Conservation (phyloP, 768 basidiomycete genomes). For the Psilocybe cyanescens region DNA sequence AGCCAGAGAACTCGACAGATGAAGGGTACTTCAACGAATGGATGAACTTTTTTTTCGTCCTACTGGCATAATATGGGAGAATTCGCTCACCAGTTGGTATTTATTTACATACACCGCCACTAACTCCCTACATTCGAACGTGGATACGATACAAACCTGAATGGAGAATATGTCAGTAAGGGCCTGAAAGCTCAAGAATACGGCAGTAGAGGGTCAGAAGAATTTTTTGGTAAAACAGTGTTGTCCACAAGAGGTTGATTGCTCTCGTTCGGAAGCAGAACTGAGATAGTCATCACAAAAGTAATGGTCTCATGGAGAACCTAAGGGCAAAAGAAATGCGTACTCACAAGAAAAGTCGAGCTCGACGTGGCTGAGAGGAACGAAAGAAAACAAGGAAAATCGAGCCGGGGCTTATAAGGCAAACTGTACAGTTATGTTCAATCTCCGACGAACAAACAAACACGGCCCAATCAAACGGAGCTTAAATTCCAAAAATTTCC, state of each 20-base stretch:
- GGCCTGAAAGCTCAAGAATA: background rate
- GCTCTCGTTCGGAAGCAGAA: constrained; percentile 86
- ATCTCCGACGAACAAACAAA: constrained; percentile 32
- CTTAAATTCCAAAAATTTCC: constrained; percentile 15
- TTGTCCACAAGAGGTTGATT: constrained; percentile 77
- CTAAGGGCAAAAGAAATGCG: constrained; percentile 6
- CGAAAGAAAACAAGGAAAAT: constrained; percentile 7
- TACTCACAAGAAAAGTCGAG: constrained; percentile 24
- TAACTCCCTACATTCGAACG: no score
- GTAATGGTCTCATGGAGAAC: constrained; percentile 12
- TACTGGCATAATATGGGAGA: constrained; percentile 12
- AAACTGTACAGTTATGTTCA: constrained; percentile 47
- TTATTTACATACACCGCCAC: no score
- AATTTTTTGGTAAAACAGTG: constrained; percentile 54
- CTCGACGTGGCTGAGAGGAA: background rate
- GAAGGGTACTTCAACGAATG: constrained; percentile 72
- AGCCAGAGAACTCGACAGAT: constrained; percentile 34
- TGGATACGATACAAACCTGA: constrained; percentile 7
- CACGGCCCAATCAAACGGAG: constrained; percentile 22
- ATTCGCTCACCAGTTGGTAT: constrained; percentile 19
- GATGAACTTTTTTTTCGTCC: constrained; percentile 84
- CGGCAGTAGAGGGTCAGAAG: constrained; percentile 45
- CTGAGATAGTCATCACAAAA: constrained; percentile 63
- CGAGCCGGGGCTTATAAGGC: constrained; percentile 8
- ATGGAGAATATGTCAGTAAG: constrained; percentile 24